phyloP scores from a whole-genome alignment of 2,329 filamentous ascomycete genomes.

The Talaromyces islandicus region DNA sequence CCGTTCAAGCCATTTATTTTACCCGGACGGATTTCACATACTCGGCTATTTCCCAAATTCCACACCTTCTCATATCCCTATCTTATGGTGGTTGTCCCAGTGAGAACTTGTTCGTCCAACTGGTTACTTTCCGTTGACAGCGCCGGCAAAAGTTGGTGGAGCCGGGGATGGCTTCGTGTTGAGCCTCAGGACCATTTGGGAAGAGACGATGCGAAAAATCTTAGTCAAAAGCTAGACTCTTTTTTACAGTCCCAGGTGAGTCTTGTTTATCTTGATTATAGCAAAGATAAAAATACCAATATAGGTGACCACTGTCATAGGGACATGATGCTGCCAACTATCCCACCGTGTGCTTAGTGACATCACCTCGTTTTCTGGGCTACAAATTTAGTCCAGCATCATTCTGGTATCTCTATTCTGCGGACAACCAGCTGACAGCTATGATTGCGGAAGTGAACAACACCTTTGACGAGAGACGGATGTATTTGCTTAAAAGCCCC shows the following conservation, averaged over 20 bases:
- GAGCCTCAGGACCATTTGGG: constrained; percentile 4
- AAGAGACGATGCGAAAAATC: not conserved
- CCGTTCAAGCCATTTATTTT: not conserved
- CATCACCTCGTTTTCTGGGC: constrained; percentile 1
- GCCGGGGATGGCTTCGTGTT: constrained; percentile 5
- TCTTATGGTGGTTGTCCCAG: not conserved
- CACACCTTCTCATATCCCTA: not conserved
- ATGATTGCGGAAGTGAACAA: constrained; percentile 4
- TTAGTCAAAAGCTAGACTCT: not conserved
- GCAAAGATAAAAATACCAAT: not conserved
- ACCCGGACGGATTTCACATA: constrained; percentile 1
- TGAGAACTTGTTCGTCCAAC: not conserved
- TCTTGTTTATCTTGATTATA: too few species aligned
- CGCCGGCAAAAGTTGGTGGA: not conserved
- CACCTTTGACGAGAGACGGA: constrained; percentile 2
- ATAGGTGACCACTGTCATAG: not conserved
- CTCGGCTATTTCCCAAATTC: not conserved
- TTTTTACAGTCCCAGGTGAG: constrained; percentile 1
- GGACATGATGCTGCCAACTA: not conserved
- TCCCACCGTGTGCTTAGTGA: constrained; percentile 5
- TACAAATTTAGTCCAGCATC: constrained; percentile 5
- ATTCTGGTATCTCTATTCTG: constrained; percentile 6
- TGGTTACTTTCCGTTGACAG: constrained; percentile 1
- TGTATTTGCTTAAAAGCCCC: not conserved
- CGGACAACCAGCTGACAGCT: not conserved